Base-by-base conservation (phyloP, 345 rosid species). In the Eutrema japonicum region DNA sequence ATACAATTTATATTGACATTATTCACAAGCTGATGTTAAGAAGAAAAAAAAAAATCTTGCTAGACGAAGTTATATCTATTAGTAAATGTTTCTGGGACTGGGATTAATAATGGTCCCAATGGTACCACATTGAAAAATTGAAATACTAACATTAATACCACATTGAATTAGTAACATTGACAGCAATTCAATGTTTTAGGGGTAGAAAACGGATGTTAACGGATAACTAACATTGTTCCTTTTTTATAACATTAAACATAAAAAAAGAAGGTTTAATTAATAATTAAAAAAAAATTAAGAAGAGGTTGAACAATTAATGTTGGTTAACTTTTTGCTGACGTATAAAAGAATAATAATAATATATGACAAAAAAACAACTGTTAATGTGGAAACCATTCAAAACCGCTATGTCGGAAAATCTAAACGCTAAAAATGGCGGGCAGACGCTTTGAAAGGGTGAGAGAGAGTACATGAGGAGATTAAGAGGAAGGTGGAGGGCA, bases 401-500 rank as follows among this genome's bases (percentile, higher is more conserved):
- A 37, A 35, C 10, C 43, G 22, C 18, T 29, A 3, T 45, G 40
- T 43, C 64, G 47, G 6, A 36, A 46, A 8, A 64, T 73, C 12
- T 4, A 72, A 73, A 64, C 48, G 50, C 33, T 46, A 72, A 52
- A 51, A 62, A 26, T 3, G 29, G 57, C 55, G 64, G 42, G 5
- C 22, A 50, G 59, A 58, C 53, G 53, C 40, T 35, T n/a, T 26
- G 10, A 14, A 55, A 11, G 36, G 8, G 9, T 3, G 2, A 13
- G 2, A 2, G 58, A 40, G 42, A 32, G 26, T 74, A 77, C 80
- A 77, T 71, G 69, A 77, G 80, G 69, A 77, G 42, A 52, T 77
- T 66, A 68, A 77, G 77, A 37, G 77, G 80, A 60, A 77, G 80
- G 29, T 66, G 68, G 53, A 77, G 77, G 53, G 77, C 76, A 27